phyloP scores from a whole-genome alignment of 169 alveolate genomes.

The Haemoproteus tartakovskyi region DNA sequence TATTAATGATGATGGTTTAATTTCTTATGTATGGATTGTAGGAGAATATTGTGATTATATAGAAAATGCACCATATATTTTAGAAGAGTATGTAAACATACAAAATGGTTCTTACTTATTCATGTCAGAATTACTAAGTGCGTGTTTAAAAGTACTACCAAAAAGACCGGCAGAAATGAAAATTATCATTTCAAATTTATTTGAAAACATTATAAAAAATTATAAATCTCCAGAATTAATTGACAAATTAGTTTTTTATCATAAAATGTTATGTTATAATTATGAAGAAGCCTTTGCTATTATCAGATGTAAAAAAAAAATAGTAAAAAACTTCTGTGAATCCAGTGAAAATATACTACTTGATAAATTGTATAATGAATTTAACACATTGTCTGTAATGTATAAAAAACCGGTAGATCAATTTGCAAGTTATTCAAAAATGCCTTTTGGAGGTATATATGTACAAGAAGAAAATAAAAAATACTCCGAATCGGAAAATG shows the following conservation, averaged over 20 bases:
- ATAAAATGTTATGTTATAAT: constrained; percentile 49
- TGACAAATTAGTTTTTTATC: constrained; percentile 55
- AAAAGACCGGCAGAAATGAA: constrained; percentile 96
- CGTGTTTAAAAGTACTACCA: constrained; percentile 86
- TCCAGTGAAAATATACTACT: constrained; percentile 52
- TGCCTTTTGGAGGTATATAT: constrained; percentile 37
- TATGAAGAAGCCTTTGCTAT: constrained; percentile 66
- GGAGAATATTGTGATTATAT: constrained; percentile 79
- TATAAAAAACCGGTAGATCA: constrained; percentile 56
- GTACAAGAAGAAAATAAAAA: constrained; percentile 51
- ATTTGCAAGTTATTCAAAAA: constrained; percentile 33
- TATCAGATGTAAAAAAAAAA: constrained; percentile 56
- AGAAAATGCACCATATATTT: constrained; percentile 79
- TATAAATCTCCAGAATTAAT: constrained; percentile 55
- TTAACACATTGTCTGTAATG: constrained; percentile 54
- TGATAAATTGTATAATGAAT: constrained; percentile 52
- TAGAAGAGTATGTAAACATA: constrained; percentile 77
- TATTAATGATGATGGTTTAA: constrained; percentile 53
- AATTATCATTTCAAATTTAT: constrained; percentile 78
- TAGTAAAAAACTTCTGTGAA: constrained; percentile 61
- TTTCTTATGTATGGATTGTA: constrained; percentile 65
- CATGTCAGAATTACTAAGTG: constrained; percentile 82
- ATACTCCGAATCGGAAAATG: background rate
- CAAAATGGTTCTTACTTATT: constrained; percentile 73
- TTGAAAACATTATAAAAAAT: constrained; percentile 75